phyloP scores from a whole-genome alignment of 163 green algal species.

The Chloromonas sp. region DNA sequence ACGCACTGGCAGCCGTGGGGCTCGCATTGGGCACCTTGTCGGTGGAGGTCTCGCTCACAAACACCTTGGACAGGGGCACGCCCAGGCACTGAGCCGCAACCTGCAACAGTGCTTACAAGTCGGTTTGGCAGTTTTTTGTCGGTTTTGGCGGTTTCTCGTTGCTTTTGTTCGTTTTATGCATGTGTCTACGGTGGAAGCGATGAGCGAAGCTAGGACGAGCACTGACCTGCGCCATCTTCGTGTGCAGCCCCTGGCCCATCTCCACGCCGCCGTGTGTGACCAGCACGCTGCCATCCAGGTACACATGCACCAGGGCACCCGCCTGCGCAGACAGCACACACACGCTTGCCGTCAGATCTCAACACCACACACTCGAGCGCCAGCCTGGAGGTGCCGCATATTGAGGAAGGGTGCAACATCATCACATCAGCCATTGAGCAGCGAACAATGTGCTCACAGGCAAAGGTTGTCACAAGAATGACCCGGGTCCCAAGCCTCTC shows the following conservation, averaged over 20 bases:
- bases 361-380: not conserved
- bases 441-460: too few relatives aligned
- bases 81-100: constrained; percentile 47
- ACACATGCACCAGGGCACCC: constrained; percentile 90
- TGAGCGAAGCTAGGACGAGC: not conserved
- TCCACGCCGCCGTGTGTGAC: constrained; percentile 94
- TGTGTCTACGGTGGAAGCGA: too few relatives aligned
- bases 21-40: constrained; percentile 93
- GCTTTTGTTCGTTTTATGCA: too few relatives aligned
- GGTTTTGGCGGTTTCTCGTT: too few relatives aligned
- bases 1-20: constrained; percentile 87
- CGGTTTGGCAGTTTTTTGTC: too few relatives aligned
- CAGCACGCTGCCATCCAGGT: constrained; percentile 88
- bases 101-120: too few relatives aligned
- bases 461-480: too few relatives aligned
- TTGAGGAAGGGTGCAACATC: too few relatives aligned
- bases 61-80: constrained; percentile 72
- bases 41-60: constrained; percentile 88
- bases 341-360: not conserved
- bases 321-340: constrained; percentile 35
- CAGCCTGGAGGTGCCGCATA: too few relatives aligned
- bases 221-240: constrained; percentile 84
- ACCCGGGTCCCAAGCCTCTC: too few relatives aligned
- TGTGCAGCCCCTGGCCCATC: constrained; percentile 98
- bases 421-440: too few relatives aligned